Base-by-base conservation (phyloP, 2,329 filamentous ascomycete species). In the Zasmidium cellare region DNA sequence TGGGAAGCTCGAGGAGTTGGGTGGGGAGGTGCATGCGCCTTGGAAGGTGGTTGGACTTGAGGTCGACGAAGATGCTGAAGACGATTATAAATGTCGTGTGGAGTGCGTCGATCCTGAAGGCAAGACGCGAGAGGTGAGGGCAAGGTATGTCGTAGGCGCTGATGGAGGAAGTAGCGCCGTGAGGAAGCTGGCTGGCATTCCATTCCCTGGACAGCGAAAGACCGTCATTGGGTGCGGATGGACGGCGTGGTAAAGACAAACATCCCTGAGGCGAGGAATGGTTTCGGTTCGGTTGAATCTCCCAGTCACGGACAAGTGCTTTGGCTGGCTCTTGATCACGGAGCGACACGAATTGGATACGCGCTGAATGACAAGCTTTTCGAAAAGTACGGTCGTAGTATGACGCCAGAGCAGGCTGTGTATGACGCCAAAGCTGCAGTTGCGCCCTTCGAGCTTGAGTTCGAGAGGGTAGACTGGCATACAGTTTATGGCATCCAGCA, bases 301-400 rank as follows among this genome's bases (percentile, higher is more conserved):
- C 75, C 75, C 0, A 80, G 78, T 0, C 81, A 84, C 62, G 81
- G 82, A 2, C 83, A 83, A 56, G 79, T 84, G 0, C 72, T 84
- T 0, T 84, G 81, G 81, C 80, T 77, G 2, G 76, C 79, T 2
- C 70, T 84, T 0, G 82, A 84, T 63, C 78, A 80, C 56, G 81
- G 80, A 2, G 78, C 76, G 0, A 82, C 80, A 0, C 75, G 82
- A 5, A 82, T 84, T 44, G 82, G 82, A 3, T 84, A 79, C 59
- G 79, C 80, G 0, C 79, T 81, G 61, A 81, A 75, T 2, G 71
- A 76, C 0, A 76, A 77, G 49, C 66, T 75, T 7, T 67, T 71
- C 55, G 72, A 71, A 51, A 64, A 71, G 12, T 77, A 76, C 58
- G 55, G 67, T 6, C 66, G 69, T 11, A 48, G 41, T 9, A 71